Percentiles rank a stretch among this genome's conserved stretches.
Evolutionary conservation across 2,329 filamentous ascomycete species (phyloP).

Genomic region (Arthrobotrys entomopaga): DNA sequence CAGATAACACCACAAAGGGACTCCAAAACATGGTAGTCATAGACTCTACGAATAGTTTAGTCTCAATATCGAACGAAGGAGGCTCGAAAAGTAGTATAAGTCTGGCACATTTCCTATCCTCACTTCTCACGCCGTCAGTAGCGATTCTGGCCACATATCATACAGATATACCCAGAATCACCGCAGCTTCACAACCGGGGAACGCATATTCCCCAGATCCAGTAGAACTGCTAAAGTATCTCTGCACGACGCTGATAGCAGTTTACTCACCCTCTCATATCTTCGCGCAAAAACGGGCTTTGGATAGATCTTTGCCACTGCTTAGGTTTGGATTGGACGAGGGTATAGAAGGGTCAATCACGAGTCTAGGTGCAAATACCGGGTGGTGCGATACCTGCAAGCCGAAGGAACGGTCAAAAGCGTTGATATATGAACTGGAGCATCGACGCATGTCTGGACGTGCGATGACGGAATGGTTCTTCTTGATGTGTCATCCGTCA

Average conservation of each 20-base stretch:
- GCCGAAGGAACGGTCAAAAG: conserved; percentile 73
- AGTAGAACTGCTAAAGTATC: conserved; percentile 78
- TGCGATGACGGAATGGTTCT: conserved; percentile 76
- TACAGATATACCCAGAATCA: conserved; percentile 74
- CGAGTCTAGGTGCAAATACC: conserved; percentile 71
- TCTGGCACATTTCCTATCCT: conserved; percentile 73
- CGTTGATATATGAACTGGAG: conserved; percentile 71
- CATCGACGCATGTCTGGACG: conserved; percentile 84
- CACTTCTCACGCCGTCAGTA: conserved; percentile 72
- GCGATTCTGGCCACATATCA: conserved; percentile 86
- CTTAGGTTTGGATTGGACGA: conserved; percentile 83
- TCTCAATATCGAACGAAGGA: conserved; percentile 44
- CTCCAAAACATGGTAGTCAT: conserved; percentile 40
- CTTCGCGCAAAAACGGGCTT: conserved; percentile 77
- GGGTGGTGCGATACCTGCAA: conserved; percentile 57
- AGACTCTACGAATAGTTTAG: conserved; percentile 41
- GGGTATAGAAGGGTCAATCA: conserved; percentile 79
- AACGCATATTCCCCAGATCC: conserved; percentile 70
- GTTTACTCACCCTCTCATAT: conserved; percentile 79
- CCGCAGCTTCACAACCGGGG: conserved; percentile 58
- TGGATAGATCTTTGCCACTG: conserved; percentile 76
- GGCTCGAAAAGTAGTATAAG: conserved; percentile 24
- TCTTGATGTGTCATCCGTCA: conserved; percentile 63
- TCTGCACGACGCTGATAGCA: conserved; percentile 86
- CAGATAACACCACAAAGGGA: conserved; percentile 8